Conservation (phyloP, 2,329 filamentous ascomycete species). For the Monosporascus sp. region DNA sequence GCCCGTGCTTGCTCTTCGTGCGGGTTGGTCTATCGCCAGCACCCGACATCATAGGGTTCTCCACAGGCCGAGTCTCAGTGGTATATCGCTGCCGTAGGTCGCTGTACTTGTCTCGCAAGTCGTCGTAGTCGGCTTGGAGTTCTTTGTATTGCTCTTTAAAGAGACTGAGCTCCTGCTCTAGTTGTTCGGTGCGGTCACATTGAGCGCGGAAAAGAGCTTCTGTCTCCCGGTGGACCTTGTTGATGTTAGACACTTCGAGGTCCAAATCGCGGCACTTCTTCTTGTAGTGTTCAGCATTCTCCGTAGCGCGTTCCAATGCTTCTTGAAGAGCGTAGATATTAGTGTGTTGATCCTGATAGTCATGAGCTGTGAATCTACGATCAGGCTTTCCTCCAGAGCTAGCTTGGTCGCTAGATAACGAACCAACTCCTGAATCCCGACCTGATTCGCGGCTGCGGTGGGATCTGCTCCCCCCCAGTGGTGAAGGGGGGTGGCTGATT, state of each 20-base stretch:
- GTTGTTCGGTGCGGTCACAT: conserved; percentile 9
- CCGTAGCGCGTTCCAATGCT: conserved; percentile 13
- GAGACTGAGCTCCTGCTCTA: conserved; percentile 7
- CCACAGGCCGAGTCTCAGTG: conserved; percentile 1
- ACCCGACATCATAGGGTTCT: background rate
- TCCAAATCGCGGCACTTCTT: conserved; percentile 8
- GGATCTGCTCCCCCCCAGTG: conserved; percentile 9
- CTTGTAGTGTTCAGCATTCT: conserved; percentile 12
- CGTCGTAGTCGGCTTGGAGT: background rate
- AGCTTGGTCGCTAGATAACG: conserved; percentile 24
- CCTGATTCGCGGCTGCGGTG: conserved; percentile 13
- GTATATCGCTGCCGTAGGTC: conserved; percentile 5
- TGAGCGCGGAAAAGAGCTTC: conserved; percentile 11
- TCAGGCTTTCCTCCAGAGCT: conserved; percentile 23
- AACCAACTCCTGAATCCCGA: conserved; percentile 24
- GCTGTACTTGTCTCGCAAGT: conserved; percentile 5
- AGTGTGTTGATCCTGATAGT: conserved; percentile 13
- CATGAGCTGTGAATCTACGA: conserved; percentile 19
- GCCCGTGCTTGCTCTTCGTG: conserved; percentile 9
- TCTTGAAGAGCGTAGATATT: conserved; percentile 15
- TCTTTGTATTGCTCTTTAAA: conserved; percentile 7
- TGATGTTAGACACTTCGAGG: conserved; percentile 7
- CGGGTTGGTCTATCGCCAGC: conserved; percentile 6
- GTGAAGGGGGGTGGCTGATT: conserved; percentile 15
- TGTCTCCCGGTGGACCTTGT: conserved; percentile 9